phyloP scores from a whole-genome alignment of 306 rosid species.

The Ceratonia siliqua region DNA sequence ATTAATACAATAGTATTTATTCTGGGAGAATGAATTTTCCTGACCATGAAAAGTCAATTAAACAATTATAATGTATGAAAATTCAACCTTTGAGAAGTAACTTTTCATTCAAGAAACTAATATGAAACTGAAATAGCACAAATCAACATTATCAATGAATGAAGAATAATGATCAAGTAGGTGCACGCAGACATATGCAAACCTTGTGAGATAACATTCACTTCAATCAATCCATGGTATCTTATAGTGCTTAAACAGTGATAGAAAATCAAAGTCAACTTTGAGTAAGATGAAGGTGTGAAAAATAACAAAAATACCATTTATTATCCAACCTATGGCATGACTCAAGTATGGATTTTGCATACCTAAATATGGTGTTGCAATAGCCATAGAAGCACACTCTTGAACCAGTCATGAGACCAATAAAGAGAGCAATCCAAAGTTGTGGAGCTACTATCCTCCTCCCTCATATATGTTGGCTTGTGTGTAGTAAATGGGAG shows the following conservation, averaged over 20 bases:
- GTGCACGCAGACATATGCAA: not conserved
- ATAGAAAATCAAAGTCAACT: constrained; percentile 18
- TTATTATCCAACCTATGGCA: no score
- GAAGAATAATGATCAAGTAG: constrained; percentile 5
- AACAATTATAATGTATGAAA: not conserved
- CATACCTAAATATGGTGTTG: no score
- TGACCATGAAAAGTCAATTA: constrained; percentile 18
- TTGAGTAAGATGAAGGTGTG: not conserved
- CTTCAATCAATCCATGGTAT: not conserved
- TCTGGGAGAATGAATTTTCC: constrained; percentile 19
- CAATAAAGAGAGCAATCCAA: no score
- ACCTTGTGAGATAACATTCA: not conserved
- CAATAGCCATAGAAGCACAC: no score
- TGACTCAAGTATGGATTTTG: no score
- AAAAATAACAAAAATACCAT: no score
- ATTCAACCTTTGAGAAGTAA: not conserved
- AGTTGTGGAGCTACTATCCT: no score
- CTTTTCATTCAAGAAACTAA: not conserved
- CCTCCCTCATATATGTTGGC: no score
- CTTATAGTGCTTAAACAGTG: not conserved
- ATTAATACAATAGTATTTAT: not conserved
- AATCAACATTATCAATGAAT: constrained; percentile 12
- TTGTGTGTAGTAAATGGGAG: no score
- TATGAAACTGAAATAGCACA: not conserved
- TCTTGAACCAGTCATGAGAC: no score